These are phyloP conservation scores for Colletotrichum nymphaeae DNA, from an alignment of 2,329 filamentous ascomycete genomes.

Conservation along the genomic window DNA sequence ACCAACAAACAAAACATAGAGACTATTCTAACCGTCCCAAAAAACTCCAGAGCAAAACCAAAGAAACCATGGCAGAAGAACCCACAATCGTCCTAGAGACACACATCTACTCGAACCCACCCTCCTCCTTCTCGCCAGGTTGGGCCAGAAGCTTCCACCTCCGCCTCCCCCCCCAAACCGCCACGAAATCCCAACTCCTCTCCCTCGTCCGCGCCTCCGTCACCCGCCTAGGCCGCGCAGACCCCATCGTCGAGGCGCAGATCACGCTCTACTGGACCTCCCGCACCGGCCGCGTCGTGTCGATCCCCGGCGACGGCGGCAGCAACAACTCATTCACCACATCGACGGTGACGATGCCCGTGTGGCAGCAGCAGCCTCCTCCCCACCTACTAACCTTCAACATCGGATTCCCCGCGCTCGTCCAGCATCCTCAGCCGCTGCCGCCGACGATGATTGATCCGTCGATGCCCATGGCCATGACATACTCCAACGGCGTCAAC, in stretches of 20 bases:
- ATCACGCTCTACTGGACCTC: conserved; percentile 29
- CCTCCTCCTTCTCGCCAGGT: neutral
- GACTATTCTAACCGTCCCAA: neutral
- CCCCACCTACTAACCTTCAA: neutral
- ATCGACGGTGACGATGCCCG: neutral
- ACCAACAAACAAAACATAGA: neutral
- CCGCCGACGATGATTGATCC: neutral
- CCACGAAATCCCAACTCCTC: conserved; percentile 18
- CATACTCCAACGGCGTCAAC: conserved; percentile 21
- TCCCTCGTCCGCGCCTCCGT: conserved; percentile 7
- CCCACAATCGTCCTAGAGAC: conserved; percentile 16
- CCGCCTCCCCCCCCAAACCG: neutral
- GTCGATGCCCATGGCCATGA: conserved; percentile 13
- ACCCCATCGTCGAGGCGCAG: conserved; percentile 22
- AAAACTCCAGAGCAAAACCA: neutral
- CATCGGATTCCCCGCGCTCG: neutral
- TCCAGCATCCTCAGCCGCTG: neutral
- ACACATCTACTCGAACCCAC: conserved; percentile 12
- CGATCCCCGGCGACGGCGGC: conserved; percentile 7
- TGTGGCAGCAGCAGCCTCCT: conserved; percentile 7
- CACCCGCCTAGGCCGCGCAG: conserved; percentile 16
- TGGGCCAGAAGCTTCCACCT: conserved; percentile 22
- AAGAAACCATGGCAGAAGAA: neutral
- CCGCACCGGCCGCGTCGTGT: conserved; percentile 9
- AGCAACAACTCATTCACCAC: neutral